Conservation (phyloP, 768 basidiomycete genomes). For the Pleurotus djamor region DNA sequence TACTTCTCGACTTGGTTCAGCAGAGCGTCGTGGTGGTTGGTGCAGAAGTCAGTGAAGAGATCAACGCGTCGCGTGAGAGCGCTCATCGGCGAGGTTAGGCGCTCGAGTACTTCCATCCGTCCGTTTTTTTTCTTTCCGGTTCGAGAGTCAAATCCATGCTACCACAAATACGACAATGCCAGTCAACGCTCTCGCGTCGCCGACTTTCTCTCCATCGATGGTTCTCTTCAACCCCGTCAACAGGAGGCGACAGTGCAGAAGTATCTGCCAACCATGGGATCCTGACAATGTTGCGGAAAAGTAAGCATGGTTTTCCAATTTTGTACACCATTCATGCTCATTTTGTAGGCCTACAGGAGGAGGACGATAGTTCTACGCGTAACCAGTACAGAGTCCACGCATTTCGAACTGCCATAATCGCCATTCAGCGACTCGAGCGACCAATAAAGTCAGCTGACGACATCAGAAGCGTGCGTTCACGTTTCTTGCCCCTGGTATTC, state of each 20-base stretch:
- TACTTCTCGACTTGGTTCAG: no score
- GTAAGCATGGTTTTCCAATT: conserved; percentile 24
- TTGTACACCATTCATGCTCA: not conserved
- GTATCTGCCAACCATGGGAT: conserved; percentile 32
- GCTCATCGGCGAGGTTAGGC: not conserved
- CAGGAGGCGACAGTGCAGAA: not conserved
- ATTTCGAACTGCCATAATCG: conserved; percentile 44
- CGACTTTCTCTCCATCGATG: not conserved
- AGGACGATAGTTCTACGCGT: conserved; percentile 27
- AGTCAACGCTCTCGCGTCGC: not conserved
- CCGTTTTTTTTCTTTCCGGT: not conserved
- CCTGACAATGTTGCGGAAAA: conserved; percentile 36
- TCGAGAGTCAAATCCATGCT: not conserved
- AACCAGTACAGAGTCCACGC: conserved; percentile 51
- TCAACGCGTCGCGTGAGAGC: not conserved
- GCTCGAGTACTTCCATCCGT: no score
- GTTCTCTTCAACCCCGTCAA: not conserved
- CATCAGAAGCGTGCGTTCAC: conserved; percentile 27
- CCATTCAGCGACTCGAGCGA: conserved; percentile 33
- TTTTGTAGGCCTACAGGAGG: conserved; percentile 39
- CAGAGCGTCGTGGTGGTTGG: no score
- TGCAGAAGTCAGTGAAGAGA: no score
- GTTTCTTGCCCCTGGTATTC: not conserved
- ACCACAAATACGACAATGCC: not conserved
- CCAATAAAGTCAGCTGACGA: conserved; percentile 44